phyloP scores from a whole-genome alignment of 169 alveolate species.

The Cryptosporidium muris region DNA sequence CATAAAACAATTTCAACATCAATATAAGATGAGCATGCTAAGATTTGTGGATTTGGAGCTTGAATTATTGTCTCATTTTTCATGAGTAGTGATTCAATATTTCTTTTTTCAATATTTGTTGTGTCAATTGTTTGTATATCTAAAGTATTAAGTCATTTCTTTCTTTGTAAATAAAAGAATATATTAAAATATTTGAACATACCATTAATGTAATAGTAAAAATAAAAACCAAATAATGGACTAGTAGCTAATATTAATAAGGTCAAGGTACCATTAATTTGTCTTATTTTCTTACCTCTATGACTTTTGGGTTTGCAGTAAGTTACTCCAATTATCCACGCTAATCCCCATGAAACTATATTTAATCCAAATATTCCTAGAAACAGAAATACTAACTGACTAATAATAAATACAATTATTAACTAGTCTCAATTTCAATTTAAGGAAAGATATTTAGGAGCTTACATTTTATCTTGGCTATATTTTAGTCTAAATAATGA shows the following conservation, averaged over 20 bases:
- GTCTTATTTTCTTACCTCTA: constrained; percentile 59
- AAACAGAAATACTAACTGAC: constrained; percentile 29
- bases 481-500: constrained; percentile 43
- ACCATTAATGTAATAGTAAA: constrained; percentile 1
- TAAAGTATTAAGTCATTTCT: constrained; percentile 1
- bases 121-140: constrained; percentile 14
- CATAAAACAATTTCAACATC: constrained; percentile 38
- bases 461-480: constrained; percentile 7
- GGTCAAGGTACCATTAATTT: constrained; percentile 39
- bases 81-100: neutral
- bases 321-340: constrained; percentile 52
- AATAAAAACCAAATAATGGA: constrained; percentile 8
- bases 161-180: neutral
- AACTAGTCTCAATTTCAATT: too few species aligned
- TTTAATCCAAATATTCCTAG: constrained; percentile 54
- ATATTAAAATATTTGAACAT: neutral
- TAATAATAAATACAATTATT: too few species aligned
- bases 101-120: neutral
- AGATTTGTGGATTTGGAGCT: constrained; percentile 11
- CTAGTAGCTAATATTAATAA: constrained; percentile 13
- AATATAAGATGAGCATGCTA: constrained; percentile 54
- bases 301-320: constrained; percentile 29
- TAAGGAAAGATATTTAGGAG: too few species aligned
- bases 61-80: neutral
- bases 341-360: constrained; percentile 45